Base-by-base conservation (phyloP, 1,139 yeast species). In the Hyphopichia wangnamkhiaoensis region DNA sequence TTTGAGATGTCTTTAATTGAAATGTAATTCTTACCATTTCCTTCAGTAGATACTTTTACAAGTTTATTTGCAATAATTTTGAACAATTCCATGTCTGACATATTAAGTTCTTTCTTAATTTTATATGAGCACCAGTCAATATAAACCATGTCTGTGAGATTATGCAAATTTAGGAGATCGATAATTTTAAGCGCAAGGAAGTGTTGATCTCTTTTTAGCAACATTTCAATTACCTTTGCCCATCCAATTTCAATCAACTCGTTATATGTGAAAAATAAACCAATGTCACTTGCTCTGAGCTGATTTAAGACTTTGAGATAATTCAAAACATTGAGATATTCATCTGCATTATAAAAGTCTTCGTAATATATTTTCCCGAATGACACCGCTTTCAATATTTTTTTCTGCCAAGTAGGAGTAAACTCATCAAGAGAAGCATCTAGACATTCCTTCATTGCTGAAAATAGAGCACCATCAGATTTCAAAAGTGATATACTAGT, bases 91-190 rank as follows among this genome's bases (percentile, higher is more conserved):
- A 68, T 65, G 53, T 93, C 97, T 2, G 74, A 68, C 45, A 73
- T 53, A 31, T 76, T 78, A 4, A 70, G 52, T 14, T 83, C 80
- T 31, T 69, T 62, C 40, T 75, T 76, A 19, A 89, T 80, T 52
- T 88, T 86, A 29, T 76, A 68, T 43, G 85, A 79, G 14, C 96
- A 93, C 98, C 98, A 93, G 48, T 84, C 78, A 2, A 81, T 72
- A 51, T 82, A 86, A 0, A 91, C 76, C 18, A 65, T 54, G 42
- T 80, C 83, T 31, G 68, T 66, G 5, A 86, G 80, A 23, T 63
- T 54, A 5, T 55, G 50, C 13, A 81, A 53, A 8, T 68, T 61
- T 38, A 85, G 61, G 31, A 76, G 65, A 12, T 75, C 74, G 7
- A 84, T 74, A 2, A 90, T 67, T 44, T 81, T 77, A 33, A 88